phyloP scores from a whole-genome alignment of 495 filamentous ascomycete species.

The Tuber microsphaerosporum region DNA sequence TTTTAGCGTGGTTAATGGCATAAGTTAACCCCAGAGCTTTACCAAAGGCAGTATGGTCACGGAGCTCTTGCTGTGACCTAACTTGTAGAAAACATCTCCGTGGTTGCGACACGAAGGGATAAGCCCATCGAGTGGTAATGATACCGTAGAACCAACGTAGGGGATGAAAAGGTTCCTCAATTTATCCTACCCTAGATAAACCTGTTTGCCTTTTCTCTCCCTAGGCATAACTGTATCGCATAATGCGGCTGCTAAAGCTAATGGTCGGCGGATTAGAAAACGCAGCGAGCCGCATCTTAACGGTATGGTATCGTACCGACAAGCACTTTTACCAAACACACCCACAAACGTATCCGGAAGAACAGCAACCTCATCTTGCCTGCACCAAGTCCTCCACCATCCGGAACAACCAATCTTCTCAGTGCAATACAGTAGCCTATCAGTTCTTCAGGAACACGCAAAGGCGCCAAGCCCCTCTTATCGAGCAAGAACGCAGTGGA shows the following conservation, averaged over 20 bases:
- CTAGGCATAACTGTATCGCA: background rate
- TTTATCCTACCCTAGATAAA: conserved; percentile 48
- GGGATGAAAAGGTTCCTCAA: conserved; percentile 49
- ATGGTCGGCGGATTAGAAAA: background rate
- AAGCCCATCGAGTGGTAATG: too few relatives aligned
- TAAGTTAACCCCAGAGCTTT: too few relatives aligned
- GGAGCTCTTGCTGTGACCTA: too few relatives aligned
- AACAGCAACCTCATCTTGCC: background rate
- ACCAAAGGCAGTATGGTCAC: too few relatives aligned
- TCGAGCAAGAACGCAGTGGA: background rate
- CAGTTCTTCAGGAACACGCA: background rate
- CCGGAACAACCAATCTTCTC: background rate
- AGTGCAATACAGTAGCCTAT: background rate
- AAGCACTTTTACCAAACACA: background rate
- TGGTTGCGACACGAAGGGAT: too few relatives aligned
- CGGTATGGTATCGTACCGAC: background rate
- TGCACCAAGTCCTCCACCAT: background rate
- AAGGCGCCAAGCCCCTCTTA: background rate
- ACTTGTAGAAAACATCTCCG: too few relatives aligned
- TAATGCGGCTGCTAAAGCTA: background rate
- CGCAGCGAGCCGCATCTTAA: background rate
- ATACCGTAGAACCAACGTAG: conserved; percentile 40
- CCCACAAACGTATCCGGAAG: background rate
- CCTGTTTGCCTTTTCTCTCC: conserved; percentile 6
- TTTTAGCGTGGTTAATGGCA: too few relatives aligned